These are phyloP conservation scores for Trichoderma polysporum DNA, from an alignment of 2,329 filamentous ascomycete genomes.

Conservation along the genomic window DNA sequence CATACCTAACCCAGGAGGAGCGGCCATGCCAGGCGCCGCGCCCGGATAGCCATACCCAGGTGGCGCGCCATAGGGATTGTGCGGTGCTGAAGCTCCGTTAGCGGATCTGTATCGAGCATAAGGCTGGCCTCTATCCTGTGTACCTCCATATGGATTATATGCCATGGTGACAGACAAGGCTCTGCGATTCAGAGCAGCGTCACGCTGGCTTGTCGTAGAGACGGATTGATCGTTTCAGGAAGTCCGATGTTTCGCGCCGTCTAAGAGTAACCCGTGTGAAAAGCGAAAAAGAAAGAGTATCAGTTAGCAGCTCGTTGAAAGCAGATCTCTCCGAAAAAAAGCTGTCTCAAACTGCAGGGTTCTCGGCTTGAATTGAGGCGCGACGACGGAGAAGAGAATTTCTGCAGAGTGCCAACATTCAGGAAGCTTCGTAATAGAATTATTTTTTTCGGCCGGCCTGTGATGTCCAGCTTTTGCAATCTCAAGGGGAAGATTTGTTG, in stretches of 20 bases:
- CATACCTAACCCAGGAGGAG: conserved; percentile 81
- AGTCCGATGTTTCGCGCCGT: background rate
- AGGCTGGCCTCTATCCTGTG: conserved; percentile 22
- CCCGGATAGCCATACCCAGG: conserved; percentile 71
- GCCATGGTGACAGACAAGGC: conserved; percentile 43
- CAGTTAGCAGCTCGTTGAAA: background rate
- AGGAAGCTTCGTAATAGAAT: background rate
- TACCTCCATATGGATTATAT: conserved; percentile 62
- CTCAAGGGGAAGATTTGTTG: background rate
- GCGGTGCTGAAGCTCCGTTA: conserved; percentile 14
- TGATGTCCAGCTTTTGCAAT: background rate
- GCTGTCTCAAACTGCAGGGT: conserved; percentile 4
- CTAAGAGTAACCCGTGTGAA: background rate
- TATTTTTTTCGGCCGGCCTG: background rate
- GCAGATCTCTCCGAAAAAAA: background rate
- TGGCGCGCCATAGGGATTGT: conserved; percentile 68
- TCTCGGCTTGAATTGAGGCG: conserved; percentile 16
- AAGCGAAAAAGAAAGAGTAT: background rate
- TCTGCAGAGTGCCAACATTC: background rate
- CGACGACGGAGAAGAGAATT: background rate
- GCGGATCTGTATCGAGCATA: conserved; percentile 24
- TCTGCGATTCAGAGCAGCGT: background rate
- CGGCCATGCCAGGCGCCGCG: conserved; percentile 66
- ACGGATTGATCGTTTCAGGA: background rate
- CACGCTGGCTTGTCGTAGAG: background rate